Base-by-base conservation (phyloP, 331 rosid species). In the Quercus tomentella region DNA sequence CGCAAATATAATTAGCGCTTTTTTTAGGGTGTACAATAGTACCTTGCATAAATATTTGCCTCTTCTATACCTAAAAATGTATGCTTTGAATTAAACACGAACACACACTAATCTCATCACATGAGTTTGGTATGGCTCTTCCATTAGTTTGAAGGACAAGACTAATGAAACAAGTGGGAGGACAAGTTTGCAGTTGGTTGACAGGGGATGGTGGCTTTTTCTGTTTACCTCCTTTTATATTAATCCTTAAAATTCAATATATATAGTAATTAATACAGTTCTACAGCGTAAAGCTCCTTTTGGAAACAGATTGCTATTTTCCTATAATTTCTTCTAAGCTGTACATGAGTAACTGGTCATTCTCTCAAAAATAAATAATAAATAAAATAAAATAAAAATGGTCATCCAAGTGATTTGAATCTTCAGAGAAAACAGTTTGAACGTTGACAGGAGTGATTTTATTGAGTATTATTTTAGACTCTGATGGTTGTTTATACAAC, bases 391-490 rank as follows among this genome's bases (percentile, higher is more conserved):
- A 37, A 37, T 37, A 37, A 41, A 41, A 41, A 41, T 8, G 45
- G 12, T 41, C 45, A 41, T 41, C 45, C 45, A 41, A 26, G 70
- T 77, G 70, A 56, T 35, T 45, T 82, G 82, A 73, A 66, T 77
- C 43, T 72, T 75, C 3, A 72, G 77, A 76, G 60, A 68, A 58
- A 52, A 70, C 20, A 25, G 5, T 54, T 58, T 76, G 21, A 74
- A 77, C 51, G 55, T 77, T 72, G 49, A 41, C n/a, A 18, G 51
- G 16, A 77, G 28, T 17, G 14, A 37, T 52, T 31, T 67, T 67
- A 7, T 7, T 58, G 17, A 67, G 28, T 67, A 79, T 74, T 25
- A 72, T 82, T 77, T 61, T 82, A 70, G 81, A 76, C 75, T 28
- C 69, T 18, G 30, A 51, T 43, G 12, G 45, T 2, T 41, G 45